These are phyloP conservation scores for Penicillium herquei DNA, from an alignment of 495 filamentous ascomycete genomes.

Conservation along the genomic window DNA sequence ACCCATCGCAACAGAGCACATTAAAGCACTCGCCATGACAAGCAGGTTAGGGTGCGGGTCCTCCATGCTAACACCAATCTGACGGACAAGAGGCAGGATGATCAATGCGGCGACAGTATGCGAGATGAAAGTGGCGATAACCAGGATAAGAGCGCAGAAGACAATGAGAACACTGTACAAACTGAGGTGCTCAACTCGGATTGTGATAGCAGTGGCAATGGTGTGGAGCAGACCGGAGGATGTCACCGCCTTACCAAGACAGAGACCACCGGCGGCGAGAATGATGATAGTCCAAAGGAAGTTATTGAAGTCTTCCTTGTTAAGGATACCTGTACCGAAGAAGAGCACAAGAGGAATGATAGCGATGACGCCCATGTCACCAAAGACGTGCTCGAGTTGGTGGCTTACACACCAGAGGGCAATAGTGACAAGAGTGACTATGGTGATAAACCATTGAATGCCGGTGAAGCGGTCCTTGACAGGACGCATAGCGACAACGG, in stretches of 20 bases:
- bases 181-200: slow-evolving; percentile 70
- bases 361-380: slow-evolving; percentile 97
- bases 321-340: slow-evolving; percentile 95
- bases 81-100: slow-evolving; percentile 82
- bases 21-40: slow-evolving; percentile 78
- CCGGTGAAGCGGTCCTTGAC: slow-evolving; percentile 86
- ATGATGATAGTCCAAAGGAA: slow-evolving; percentile 99
- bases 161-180: slow-evolving; percentile 86
- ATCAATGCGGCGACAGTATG: slow-evolving; percentile 97
- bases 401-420: slow-evolving; percentile 89
- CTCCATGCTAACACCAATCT: slow-evolving; percentile 79
- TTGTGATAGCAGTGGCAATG: slow-evolving; percentile 73
- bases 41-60: slow-evolving; percentile 91
- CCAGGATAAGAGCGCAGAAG: slow-evolving; percentile 80
- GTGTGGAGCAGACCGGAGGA: slow-evolving; percentile 91
- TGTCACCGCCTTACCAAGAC: slow-evolving; percentile 91
- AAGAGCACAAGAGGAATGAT: slow-evolving; percentile 95
- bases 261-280: slow-evolving; percentile 88
- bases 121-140: slow-evolving; percentile 96
- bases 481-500: slow-evolving; percentile 87
- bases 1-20: slow-evolving; percentile 77
- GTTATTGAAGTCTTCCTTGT: slow-evolving; percentile 99
- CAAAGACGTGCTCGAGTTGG: slow-evolving; percentile 81
- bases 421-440: slow-evolving; percentile 85
- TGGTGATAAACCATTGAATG: slow-evolving; percentile 86